phyloP scores from a whole-genome alignment of 2,329 filamentous ascomycete species.

The Xylaria polymorpha region DNA sequence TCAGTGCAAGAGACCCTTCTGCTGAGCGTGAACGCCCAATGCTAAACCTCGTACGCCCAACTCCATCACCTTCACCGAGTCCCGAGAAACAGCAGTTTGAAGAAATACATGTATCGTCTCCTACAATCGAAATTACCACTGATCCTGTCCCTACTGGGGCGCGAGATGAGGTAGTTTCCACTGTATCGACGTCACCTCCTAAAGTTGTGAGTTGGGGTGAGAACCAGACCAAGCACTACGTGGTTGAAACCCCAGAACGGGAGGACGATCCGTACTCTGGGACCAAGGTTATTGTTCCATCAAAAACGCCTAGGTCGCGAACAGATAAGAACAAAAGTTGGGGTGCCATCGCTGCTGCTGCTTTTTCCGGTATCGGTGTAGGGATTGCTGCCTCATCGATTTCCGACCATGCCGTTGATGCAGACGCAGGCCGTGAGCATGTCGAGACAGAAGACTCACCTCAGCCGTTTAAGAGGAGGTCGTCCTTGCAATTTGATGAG shows the following conservation, averaged over 20 bases:
- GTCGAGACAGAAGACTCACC: slow-evolving; percentile 40
- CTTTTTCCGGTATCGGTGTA: slow-evolving; percentile 57
- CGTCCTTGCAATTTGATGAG: slow-evolving; percentile 53
- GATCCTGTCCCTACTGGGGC: slow-evolving; percentile 54
- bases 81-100: slow-evolving; percentile 55
- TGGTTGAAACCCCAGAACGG: slow-evolving; percentile 67
- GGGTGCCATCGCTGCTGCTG: slow-evolving; percentile 65
- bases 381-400: slow-evolving; percentile 49
- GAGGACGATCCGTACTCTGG: slow-evolving; percentile 48
- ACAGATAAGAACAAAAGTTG: slow-evolving; percentile 58
- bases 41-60: slow-evolving; percentile 71
- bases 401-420: slow-evolving; percentile 34
- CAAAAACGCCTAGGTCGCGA: slow-evolving; percentile 47
- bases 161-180: slow-evolving; percentile 57
- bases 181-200: slow-evolving; percentile 58
- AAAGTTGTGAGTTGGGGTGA: slow-evolving; percentile 74
- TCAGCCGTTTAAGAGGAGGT: slow-evolving; percentile 48
- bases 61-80: slow-evolving; percentile 64
- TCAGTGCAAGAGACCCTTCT: slow-evolving; percentile 63
- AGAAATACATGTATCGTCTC: slow-evolving; percentile 10
- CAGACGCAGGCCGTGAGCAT: slow-evolving; percentile 34
- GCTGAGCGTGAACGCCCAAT: slow-evolving; percentile 67
- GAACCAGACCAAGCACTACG: slow-evolving; percentile 72
- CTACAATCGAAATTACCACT: slow-evolving; percentile 41
- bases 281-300: slow-evolving; percentile 48